phyloP scores from a whole-genome alignment of 2,329 filamentous ascomycete species.

The Cercospora beticola region DNA sequence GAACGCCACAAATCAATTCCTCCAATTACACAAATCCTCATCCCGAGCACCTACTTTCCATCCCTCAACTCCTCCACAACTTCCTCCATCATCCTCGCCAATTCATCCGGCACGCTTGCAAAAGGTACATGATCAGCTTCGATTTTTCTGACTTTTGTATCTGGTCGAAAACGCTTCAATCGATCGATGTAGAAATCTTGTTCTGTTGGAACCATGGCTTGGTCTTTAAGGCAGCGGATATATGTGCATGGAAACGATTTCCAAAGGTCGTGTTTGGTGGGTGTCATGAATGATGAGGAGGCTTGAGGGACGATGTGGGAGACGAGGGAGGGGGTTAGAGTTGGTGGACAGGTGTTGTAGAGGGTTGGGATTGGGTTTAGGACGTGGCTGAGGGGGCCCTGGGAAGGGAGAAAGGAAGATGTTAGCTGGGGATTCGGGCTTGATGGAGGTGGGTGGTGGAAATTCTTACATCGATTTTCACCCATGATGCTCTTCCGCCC shows the following conservation, averaged over 20 bases:
- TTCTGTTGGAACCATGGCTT: constrained; percentile 18
- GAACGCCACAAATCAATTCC: neutral
- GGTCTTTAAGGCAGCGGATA: constrained; percentile 19
- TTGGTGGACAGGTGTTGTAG: constrained; percentile 10
- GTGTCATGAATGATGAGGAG: constrained; percentile 13
- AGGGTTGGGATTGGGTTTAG: constrained; percentile 14
- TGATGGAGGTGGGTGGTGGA: neutral
- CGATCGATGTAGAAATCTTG: constrained; percentile 22
- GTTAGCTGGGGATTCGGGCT: too few relatives aligned
- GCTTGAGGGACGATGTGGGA: constrained; percentile 17
- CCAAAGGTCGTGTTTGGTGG: constrained; percentile 17
- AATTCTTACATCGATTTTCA: constrained; percentile 8
- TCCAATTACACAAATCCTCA: too few relatives aligned
- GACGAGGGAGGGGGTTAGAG: neutral
- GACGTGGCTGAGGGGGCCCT: constrained; percentile 18
- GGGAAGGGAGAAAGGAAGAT: neutral
- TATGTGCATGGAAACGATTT: constrained; percentile 14
- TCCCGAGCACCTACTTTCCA: neutral
- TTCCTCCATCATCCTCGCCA: constrained; percentile 15
- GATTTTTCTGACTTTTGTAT: constrained; percentile 12
- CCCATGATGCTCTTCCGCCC: constrained; percentile 22
- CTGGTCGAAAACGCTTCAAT: neutral
- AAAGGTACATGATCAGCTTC: constrained; percentile 21
- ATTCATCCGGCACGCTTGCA: constrained; percentile 10
- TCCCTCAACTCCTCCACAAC: constrained; percentile 11